These are phyloP conservation scores for Aspergillus conjunctus DNA, from an alignment of 495 filamentous ascomycete genomes.

Conservation along the genomic window DNA sequence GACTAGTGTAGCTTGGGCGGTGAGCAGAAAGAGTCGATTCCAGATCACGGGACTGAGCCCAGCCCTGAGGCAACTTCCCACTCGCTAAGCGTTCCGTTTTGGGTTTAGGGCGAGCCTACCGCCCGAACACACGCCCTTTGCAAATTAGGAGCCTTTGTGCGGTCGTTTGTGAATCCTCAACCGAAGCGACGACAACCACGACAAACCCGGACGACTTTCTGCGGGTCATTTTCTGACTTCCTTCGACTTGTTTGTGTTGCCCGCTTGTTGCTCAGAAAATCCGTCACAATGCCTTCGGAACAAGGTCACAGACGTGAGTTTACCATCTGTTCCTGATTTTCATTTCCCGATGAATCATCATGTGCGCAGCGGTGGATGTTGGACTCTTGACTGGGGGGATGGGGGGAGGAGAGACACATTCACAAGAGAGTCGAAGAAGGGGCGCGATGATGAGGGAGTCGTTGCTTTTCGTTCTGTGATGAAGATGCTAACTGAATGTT, in stretches of 20 bases:
- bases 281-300: slow-evolving; percentile 79
- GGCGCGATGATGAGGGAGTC: slow-evolving; percentile 9
- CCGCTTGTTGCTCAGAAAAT: slow-evolving; percentile 48
- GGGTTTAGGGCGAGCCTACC: slow-evolving; percentile 41
- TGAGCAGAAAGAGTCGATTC: background rate
- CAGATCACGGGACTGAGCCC: slow-evolving; percentile 44
- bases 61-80: slow-evolving; percentile 36
- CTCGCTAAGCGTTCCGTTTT: slow-evolving; percentile 44
- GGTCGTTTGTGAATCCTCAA: slow-evolving; percentile 34
- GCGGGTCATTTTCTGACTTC: slow-evolving; percentile 47
- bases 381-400: slow-evolving; percentile 13
- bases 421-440: background rate
- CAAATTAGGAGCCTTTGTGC: slow-evolving; percentile 47
- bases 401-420: background rate
- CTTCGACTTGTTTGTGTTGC: slow-evolving; percentile 53
- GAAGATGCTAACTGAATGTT: slow-evolving; percentile 37
- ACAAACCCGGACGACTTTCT: slow-evolving; percentile 52
- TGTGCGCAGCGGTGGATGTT: slow-evolving; percentile 7
- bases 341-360: slow-evolving; percentile 10
- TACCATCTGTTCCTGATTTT: slow-evolving; percentile 17
- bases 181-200: slow-evolving; percentile 55
- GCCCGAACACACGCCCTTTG: slow-evolving; percentile 41
- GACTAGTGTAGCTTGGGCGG: slow-evolving; percentile 19
- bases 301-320: slow-evolving; percentile 82
- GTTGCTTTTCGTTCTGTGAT: slow-evolving; percentile 9